Conservation (phyloP, 192 early-diverging fungal genomes). For the Coemansia erecta region DNA sequence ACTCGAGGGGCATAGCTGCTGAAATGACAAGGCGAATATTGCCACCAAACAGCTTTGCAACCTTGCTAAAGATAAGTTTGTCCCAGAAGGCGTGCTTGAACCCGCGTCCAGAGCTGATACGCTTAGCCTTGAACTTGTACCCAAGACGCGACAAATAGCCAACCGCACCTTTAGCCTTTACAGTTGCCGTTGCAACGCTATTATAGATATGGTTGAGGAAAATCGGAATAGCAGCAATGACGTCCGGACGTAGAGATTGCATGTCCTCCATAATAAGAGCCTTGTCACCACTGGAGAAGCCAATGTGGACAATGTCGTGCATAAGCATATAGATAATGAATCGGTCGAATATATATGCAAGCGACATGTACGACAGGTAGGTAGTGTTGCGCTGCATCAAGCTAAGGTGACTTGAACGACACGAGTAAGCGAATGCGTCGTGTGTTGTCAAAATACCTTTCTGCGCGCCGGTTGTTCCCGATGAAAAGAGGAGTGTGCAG, state of each 20-base stretch:
- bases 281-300: conserved; percentile 74
- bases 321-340: conserved; percentile 60
- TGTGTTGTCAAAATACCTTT: conserved; percentile 72
- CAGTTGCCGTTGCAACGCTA: conserved; percentile 55
- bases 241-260: conserved; percentile 65
- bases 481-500: conserved; percentile 66
- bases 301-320: conserved; percentile 59
- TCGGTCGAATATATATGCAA: too few species aligned
- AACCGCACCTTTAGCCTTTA: conserved; percentile 58
- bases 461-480: conserved; percentile 71
- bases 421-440: conserved; percentile 20
- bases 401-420: background rate
- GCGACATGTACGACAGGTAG: too few species aligned
- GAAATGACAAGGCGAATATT: conserved; percentile 65
- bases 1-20: conserved; percentile 70
- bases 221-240: conserved; percentile 35
- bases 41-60: conserved; percentile 35
- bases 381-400: background rate
- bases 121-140: conserved; percentile 58
- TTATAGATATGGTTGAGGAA: conserved; percentile 71
- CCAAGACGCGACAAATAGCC: conserved; percentile 59
- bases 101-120: conserved; percentile 52
- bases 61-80: conserved; percentile 61
- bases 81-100: conserved; percentile 66
- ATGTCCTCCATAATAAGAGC: conserved; percentile 72